A percentile compares a stretch with the other conserved stretches of the same genome.
phyloP scores from a whole-genome alignment of 2,329 filamentous ascomycete genomes.

The Didymella arachidicola region DNA sequence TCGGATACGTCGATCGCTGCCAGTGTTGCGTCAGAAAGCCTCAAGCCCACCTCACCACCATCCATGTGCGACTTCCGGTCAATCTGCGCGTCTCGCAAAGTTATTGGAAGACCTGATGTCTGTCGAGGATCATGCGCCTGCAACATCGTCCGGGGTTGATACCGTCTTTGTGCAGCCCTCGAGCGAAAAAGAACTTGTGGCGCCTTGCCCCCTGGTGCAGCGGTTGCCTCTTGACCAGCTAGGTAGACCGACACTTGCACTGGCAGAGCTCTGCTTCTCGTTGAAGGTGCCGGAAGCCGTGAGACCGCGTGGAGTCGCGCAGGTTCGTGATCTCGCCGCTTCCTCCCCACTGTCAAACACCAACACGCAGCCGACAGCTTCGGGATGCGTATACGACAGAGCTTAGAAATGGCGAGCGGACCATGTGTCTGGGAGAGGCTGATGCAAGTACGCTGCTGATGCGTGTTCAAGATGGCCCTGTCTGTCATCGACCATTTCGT shows the following conservation, averaged over 20 bases:
- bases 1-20: neutral
- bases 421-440: neutral
- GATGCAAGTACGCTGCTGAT: neutral
- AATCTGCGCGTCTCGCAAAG: neutral
- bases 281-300: neutral
- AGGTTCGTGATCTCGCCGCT: neutral
- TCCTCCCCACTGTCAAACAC: neutral
- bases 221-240: neutral
- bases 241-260: no score
- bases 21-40: neutral
- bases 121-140: neutral
- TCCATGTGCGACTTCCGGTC: neutral
- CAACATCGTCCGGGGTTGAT: neutral
- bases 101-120: neutral
- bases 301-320: neutral
- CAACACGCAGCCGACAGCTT: neutral
- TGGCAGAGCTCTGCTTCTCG: neutral
- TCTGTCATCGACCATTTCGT: neutral
- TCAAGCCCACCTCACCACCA: neutral
- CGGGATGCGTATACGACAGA: neutral
- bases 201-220: neutral
- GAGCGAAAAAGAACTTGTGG: neutral
- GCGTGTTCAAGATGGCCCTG: neutral
- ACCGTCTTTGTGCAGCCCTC: neutral
- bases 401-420: neutral